Evolutionary conservation across 2,329 filamentous ascomycete species (phyloP).

Genomic region (Fusarium sp.): DNA sequence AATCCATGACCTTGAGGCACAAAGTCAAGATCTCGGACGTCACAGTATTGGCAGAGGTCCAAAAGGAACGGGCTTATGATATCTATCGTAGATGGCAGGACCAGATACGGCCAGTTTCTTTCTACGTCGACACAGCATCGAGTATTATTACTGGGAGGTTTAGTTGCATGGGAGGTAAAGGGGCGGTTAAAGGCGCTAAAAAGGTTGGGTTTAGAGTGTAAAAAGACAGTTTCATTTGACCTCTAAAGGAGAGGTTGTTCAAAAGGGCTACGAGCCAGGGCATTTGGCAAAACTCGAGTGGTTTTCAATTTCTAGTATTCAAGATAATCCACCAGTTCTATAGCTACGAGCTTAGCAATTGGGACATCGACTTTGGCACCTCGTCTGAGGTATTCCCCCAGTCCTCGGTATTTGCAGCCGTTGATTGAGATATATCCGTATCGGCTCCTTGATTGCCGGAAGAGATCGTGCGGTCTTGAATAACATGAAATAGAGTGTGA

Average conservation of each 20-base stretch:
- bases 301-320: conserved; percentile 11
- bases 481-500: background rate
- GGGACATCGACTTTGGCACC: background rate
- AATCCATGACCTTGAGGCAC: conserved; percentile 46
- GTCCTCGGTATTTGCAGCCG: background rate
- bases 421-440: background rate
- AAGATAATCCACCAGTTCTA: conserved; percentile 7
- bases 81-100: background rate
- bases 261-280: conserved; percentile 1
- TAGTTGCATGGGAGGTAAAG: background rate
- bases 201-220: background rate
- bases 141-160: background rate
- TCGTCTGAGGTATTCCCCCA: background rate
- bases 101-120: background rate
- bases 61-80: conserved; percentile 17
- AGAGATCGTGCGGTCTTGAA: background rate
- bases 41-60: conserved; percentile 17
- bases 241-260: background rate
- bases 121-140: background rate
- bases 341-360: background rate
- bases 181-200: conserved; percentile 11
- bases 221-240: background rate
- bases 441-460: background rate
- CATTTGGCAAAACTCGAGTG: conserved; percentile 3
- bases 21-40: conserved; percentile 43